Base-by-base conservation (phyloP, 2,329 filamentous ascomycete species). In the Fusarium sororula region DNA sequence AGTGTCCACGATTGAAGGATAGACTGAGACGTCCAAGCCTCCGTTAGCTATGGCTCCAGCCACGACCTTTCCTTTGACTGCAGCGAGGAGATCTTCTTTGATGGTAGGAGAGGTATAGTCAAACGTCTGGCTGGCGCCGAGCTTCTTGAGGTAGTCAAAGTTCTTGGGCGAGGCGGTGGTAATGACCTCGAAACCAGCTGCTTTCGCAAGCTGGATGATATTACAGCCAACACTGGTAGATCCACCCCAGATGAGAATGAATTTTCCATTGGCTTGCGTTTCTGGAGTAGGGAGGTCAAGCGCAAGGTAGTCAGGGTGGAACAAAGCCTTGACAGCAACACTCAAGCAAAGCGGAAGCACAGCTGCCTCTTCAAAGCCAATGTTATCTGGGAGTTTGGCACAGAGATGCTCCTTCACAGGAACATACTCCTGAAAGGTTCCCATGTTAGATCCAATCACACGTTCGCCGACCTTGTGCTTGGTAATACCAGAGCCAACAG, bases 201-300 rank as follows among this genome's bases (percentile, higher is more conserved):
- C 66, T 53, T 55, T 68, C 28, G 64, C 48, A n/a, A 68, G 66
- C 15, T 68, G 64, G 2, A 68, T 50, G 3, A 44, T 39, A 12
- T 68, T 68, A 9, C 66, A 68, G 3, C 64, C 66, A 20, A 68
- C 66, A 37, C 66, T 68, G 12, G 66, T 68, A 17, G 66, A 68
- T 26, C 66, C 66, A 17, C 66, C 66, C 66, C 66, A 68, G 3
- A 68, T 7, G 17, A 68, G 48, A 39, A 68, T 55, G 17, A 30
- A 7, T 9, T 50, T 68, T 6, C 56, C 66, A 10, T 44, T 68
- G 4, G 32, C 8, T 26, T 42, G 24, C 13, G 64, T 63, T 3
- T 17, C 12, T 5, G 64, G 5, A 4, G 37, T 39, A 26, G 66
- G 66, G 13, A 63, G 65, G 18, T 45, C 64, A 20, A 68, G 56